A percentile compares a stretch with the other conserved stretches of the same genome.
Conservation (phyloP, 441 rosid species). For the Pelargonium citronellum region DNA sequence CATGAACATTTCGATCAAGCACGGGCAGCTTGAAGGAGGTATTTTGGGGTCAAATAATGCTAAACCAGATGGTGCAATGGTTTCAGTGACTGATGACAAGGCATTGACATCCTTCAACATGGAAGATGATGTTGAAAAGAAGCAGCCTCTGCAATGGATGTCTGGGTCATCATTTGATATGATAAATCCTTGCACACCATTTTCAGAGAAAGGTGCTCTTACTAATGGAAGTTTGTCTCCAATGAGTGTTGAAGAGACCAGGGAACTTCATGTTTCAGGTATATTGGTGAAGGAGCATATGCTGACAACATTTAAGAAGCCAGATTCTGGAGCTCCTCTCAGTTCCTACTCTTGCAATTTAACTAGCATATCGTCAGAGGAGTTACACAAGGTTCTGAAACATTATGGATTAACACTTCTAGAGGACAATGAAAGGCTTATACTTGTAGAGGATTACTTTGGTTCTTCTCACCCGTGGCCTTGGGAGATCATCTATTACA, state of each 20-base stretch:
- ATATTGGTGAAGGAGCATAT: conserved; percentile 16
- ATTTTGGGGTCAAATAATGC: conserved; percentile 17
- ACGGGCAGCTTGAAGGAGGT: conserved; percentile 13
- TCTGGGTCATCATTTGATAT: conserved; percentile 19
- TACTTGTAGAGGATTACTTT: conserved; percentile 33
- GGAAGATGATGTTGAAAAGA: conserved; percentile 24
- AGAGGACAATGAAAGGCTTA: conserved; percentile 29
- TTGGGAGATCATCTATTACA: conserved; percentile 41
- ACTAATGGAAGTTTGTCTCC: conserved; percentile 17
- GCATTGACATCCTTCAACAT: conserved; percentile 16
- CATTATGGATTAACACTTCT: conserved; percentile 37
- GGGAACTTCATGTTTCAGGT: conserved; percentile 24
- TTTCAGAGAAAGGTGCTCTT: conserved; percentile 18
- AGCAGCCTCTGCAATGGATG: conserved; percentile 15
- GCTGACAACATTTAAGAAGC: conserved; percentile 15
- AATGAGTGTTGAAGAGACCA: conserved; percentile 15
- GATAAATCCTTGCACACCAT: conserved; percentile 18
- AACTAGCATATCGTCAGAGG: conserved; percentile 32
- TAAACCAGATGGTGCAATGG: conserved; percentile 17
- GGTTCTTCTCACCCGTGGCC: conserved; percentile 54
- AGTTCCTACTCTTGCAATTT: conserved; percentile 16
- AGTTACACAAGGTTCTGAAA: conserved; percentile 38
- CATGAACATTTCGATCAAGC: conserved; percentile 21
- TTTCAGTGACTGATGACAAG: conserved; percentile 12
- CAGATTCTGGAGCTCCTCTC: conserved; percentile 22